Base-by-base conservation (phyloP, 2,329 filamentous ascomycete species). In the Huntiella omanensis region DNA sequence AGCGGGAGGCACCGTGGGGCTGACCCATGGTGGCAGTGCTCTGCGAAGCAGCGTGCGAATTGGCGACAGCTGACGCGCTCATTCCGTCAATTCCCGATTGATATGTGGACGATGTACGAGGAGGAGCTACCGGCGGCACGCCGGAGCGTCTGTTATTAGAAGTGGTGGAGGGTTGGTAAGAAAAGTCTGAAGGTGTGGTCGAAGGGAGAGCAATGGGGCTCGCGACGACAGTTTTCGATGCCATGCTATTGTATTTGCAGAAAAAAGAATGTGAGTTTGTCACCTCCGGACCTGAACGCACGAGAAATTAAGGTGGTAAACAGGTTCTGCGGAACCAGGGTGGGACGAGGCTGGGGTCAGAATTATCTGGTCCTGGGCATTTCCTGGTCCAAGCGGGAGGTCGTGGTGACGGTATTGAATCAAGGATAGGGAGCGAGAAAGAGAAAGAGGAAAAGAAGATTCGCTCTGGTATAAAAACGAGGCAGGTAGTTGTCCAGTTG, bases 71-170 rank as follows among this genome's bases (percentile, higher is more conserved):
- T 13, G 48, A 48, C 28, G 50, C 42, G 40, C n/a, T 34, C 13
- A 39, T 46, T n/a, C 46, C 34, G 17, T 51, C 51, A 35, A 42
- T 50, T 33, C 54, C 55, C 33, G 56, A 56, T 34, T 64, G 62
- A 51, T 64, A 61, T 52, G 76, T 80, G 38, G 84, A 91, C 11
- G 86, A 92, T 5, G 83, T 87, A 56, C 86, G 75, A 33, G 83
- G 83, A 41, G 83, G 86, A 47, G 81, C 78, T 54, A 83, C 70
- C 17, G 83, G 80, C 45, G 81, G 75, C 64, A 71, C 75, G 61
- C 67, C 73, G 62, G 64, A 72, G 63, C 67, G 65, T 56, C 69
- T 67, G 55, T 71, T 69, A 55, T 71, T 69, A 51, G 67, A 43
- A 33, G 45, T 42, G 48, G 64, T 56, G 15, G 65, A 55, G 22